Evolutionary conservation across 208 protist genomes (phyloP).

Genomic region (Plasmodiophora brassicae): DNA sequence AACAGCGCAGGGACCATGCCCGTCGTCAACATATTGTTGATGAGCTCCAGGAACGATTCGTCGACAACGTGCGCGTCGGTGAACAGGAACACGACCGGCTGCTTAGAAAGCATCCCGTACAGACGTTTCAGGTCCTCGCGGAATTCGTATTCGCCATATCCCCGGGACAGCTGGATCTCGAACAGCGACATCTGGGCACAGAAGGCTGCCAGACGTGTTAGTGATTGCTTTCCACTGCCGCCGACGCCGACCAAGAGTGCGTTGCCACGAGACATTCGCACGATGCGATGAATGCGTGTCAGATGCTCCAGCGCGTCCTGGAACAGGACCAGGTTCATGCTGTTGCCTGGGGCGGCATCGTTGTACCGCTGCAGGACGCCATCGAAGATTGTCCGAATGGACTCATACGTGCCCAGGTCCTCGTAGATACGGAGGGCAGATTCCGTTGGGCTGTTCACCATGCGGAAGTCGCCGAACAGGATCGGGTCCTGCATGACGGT

Average conservation of each 20-base stretch:
- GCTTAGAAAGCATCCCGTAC: conserved; percentile 74
- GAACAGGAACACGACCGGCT: conserved; percentile 93
- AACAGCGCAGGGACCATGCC: conserved; percentile 96
- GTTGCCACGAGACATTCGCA: conserved; percentile 88
- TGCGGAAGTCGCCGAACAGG: conserved; percentile 90
- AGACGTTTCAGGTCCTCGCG: conserved; percentile 93
- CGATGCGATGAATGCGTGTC: conserved; percentile 85
- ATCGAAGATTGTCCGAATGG: conserved; percentile 71
- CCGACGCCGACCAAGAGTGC: conserved; percentile 94
- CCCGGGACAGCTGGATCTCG: conserved; percentile 90
- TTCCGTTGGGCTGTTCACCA: conserved; percentile 61
- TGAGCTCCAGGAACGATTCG: conserved; percentile 95
- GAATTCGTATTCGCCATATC: conserved; percentile 92
- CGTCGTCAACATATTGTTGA: conserved; percentile 98
- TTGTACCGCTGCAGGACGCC: conserved; percentile 87
- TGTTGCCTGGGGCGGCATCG: conserved; percentile 65
- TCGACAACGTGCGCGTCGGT: conserved; percentile 94
- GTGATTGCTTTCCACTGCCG: conserved; percentile 91
- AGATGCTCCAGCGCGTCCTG: conserved; percentile 96
- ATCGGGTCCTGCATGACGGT: conserved; percentile 75
- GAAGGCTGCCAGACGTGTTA: conserved; percentile 84
- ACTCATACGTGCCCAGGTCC: conserved; percentile 63
- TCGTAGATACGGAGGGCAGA: conserved; percentile 40
- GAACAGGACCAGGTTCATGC: conserved; percentile 95
- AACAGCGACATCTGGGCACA: conserved; percentile 86